phyloP scores from a whole-genome alignment of 345 rosid species.

The Kandelia obovata region DNA sequence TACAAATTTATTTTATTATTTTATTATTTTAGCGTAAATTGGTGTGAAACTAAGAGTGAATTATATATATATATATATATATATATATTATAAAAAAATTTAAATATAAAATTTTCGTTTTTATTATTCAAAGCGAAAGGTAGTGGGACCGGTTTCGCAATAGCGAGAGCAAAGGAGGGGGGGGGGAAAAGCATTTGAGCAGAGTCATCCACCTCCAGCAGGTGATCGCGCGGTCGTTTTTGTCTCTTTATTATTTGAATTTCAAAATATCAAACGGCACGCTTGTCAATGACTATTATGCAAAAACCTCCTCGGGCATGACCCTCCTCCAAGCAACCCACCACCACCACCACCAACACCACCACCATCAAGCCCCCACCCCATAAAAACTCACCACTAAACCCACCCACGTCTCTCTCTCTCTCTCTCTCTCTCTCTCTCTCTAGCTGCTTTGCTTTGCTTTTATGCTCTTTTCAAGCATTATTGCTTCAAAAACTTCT shows the following conservation, averaged over 20 bases:
- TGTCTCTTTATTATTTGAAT: slow-evolving; percentile 35
- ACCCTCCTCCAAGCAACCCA: slow-evolving; percentile 17
- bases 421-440: background rate
- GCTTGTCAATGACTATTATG: slow-evolving; percentile 6
- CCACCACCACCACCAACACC: background rate
- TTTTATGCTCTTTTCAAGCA: background rate
- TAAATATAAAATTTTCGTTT: background rate
- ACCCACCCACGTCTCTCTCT: slow-evolving; percentile 12
- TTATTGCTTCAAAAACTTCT: background rate
- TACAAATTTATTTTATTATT: no score
- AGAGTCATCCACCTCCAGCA: background rate
- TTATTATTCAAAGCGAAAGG: background rate
- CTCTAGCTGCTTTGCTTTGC: no score
- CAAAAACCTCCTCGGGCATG: background rate
- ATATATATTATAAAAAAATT: no score
- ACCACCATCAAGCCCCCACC: slow-evolving; percentile 1
- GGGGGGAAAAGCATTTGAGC: background rate
- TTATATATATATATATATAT: no score
- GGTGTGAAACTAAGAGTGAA: no score
- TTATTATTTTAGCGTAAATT: no score
- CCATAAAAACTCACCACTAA: background rate
- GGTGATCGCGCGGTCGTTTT: slow-evolving; percentile 24
- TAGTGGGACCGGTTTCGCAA: slow-evolving; percentile 10
- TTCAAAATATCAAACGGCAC: slow-evolving; percentile 38
- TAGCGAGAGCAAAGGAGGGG: background rate